Evolutionary conservation across 306 rosid species (phyloP).

Genomic region (Ochetophila trinervis): DNA sequence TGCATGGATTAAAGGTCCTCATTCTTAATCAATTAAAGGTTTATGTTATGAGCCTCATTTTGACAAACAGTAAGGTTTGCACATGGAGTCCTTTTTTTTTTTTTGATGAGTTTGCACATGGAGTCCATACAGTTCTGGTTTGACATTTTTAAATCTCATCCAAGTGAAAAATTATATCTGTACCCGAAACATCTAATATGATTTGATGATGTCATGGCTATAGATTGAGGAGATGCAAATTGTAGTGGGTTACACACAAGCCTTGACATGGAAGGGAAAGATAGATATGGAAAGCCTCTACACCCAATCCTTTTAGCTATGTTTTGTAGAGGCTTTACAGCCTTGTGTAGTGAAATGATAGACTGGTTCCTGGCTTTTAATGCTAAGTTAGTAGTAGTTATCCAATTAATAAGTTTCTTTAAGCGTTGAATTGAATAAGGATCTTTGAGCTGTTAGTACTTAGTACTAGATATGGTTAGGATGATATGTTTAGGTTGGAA

Average conservation of each 20-base stretch:
- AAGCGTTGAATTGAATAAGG: not conserved
- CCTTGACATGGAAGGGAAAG: not conserved
- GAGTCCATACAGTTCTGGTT: too few relatives aligned
- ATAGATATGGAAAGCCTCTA: not conserved
- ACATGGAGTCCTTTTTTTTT: too few relatives aligned
- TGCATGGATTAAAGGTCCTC: too few relatives aligned
- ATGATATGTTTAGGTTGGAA: not conserved
- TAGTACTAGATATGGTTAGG: not conserved
- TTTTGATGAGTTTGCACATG: too few relatives aligned
- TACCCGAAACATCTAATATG: not conserved
- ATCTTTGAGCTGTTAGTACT: not conserved
- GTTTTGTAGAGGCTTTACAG: not conserved
- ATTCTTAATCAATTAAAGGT: too few relatives aligned
- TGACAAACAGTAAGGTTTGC: too few relatives aligned
- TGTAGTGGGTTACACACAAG: not conserved
- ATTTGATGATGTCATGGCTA: not conserved
- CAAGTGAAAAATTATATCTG: not conserved
- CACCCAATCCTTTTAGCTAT: not conserved
- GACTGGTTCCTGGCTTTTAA: not conserved
- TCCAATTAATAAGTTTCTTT: conserved; percentile 1
- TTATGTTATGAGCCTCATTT: too few relatives aligned
- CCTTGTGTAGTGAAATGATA: not conserved
- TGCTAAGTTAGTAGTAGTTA: not conserved
- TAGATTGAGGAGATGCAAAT: conserved; percentile 10
- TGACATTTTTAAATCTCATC: too few relatives aligned